These are phyloP conservation scores for Ophiostoma tasmaniense DNA, from an alignment of 2,329 filamentous ascomycete genomes.

Conservation along the genomic window DNA sequence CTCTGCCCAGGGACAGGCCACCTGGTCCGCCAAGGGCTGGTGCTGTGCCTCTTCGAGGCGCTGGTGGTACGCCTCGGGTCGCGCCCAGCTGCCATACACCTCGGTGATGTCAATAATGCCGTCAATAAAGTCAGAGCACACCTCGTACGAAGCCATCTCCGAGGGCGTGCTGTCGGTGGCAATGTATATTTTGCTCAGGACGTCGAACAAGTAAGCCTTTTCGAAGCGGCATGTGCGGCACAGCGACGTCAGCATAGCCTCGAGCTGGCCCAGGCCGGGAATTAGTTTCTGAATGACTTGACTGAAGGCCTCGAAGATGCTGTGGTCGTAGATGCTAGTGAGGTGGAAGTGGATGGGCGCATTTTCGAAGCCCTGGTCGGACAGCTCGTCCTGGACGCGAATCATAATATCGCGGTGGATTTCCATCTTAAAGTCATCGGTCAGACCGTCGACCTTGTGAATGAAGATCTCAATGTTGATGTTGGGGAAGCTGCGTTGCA, in stretches of 20 bases:
- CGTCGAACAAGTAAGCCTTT: constrained; percentile 96
- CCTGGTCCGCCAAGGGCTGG: constrained; percentile 55
- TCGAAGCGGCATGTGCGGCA: constrained; percentile 92
- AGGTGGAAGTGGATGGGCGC: constrained; percentile 91
- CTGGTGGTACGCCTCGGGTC: constrained; percentile 46
- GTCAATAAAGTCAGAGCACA: constrained; percentile 97
- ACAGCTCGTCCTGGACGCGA: constrained; percentile 90
- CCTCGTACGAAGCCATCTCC: constrained; percentile 93
- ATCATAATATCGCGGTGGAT: constrained; percentile 96
- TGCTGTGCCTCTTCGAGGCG: constrained; percentile 53
- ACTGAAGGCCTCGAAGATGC: constrained; percentile 91
- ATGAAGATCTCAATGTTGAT: constrained; percentile 99
- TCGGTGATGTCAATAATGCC: constrained; percentile 96
- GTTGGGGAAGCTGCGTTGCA: constrained; percentile 80
- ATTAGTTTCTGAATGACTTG: constrained; percentile 98
- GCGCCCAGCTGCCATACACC: constrained; percentile 73
- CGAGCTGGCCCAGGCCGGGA: constrained; percentile 82
- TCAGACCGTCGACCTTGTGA: constrained; percentile 96
- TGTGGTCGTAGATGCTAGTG: constrained; percentile 97
- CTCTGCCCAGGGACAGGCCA: constrained; percentile 57
- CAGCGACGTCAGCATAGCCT: constrained; percentile 87
- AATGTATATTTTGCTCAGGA: constrained; percentile 97
- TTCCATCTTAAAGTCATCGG: constrained; percentile 91
- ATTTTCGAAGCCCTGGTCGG: constrained; percentile 86
- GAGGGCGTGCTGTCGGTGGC: constrained; percentile 89